Evolutionary conservation across 371 early-diverging fungal genomes (phyloP), one percentile per base, ranked within the genome.

Genomic region (Mucor circinelloides): DNA sequence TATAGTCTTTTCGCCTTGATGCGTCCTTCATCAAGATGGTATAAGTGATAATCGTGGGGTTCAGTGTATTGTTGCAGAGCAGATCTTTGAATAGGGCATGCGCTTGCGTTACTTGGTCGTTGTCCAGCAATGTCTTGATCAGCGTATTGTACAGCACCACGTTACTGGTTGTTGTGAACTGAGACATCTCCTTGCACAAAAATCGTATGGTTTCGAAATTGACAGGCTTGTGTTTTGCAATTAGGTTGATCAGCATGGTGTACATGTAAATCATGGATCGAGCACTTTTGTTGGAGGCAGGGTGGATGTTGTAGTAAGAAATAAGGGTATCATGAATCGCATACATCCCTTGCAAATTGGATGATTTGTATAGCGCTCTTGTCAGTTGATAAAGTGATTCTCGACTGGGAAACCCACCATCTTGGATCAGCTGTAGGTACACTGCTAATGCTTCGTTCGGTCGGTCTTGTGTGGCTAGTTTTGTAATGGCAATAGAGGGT

Each of bases 221-320:
- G 1, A 58, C 54, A 3, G 68, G 61, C 9, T 64, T 70, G 12
- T 58, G 48, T n/a, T 62, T 63, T 3, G 61, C 62, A 23, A 74
- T 65, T 10, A 74, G 34, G 31, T 67, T 64, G 38, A 74, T 70
- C n/a, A 74, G 28, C 74, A 74, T 74, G 36, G 68, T 70, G 57
- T 74, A 67, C 40, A 68, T 62, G 42, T 74, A 74, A 12, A 44
- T 55, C 38, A 70, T 50, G 12, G 63, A 19, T 42, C 68, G 57
- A 8, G 56, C 32, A 3, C 32, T 48, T 21, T 50, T 21, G 17
- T 63, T 48, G 0, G 71, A 68, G 0, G 34, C 48, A 25, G 30
- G 42, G 9, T 57, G 40, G 27, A 46, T 46, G 25, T 31, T 38
- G 36, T 61, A 65, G 34, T 60, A 46, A 28, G 60, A 44, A 38